Evolutionary conservation across 306 rosid genomes (phyloP).

Genomic region (Lablab purpureus): DNA sequence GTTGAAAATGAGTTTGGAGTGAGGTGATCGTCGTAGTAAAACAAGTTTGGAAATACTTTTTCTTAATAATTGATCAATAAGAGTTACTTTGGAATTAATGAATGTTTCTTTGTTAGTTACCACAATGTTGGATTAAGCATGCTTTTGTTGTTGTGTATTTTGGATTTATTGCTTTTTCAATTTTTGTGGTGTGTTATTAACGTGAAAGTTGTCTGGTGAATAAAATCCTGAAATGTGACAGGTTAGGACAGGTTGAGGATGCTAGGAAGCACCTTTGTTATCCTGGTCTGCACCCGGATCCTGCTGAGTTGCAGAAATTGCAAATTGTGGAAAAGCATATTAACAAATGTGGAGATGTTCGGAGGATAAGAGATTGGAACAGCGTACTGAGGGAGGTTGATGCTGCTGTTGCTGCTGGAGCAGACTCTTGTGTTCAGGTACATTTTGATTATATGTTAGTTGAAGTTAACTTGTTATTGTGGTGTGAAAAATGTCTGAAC

Average conservation of each 20-base stretch:
- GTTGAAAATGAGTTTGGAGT: background rate
- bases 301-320: slow-evolving; percentile 61
- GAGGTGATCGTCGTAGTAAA: background rate
- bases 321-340: slow-evolving; percentile 72
- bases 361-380: slow-evolving; percentile 76
- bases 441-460: slow-evolving; percentile 2
- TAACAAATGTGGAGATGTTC: slow-evolving; percentile 64
- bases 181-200: background rate
- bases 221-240: slow-evolving; percentile 39
- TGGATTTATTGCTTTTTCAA: slow-evolving; percentile 42
- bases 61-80: background rate
- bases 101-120: background rate
- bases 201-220: slow-evolving; percentile 1
- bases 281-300: slow-evolving; percentile 63
- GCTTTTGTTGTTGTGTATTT: background rate
- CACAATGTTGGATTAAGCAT: background rate
- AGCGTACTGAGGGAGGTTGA: slow-evolving; percentile 69
- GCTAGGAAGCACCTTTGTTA: slow-evolving; percentile 68
- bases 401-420: slow-evolving; percentile 70
- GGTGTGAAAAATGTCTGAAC: slow-evolving; percentile 46
- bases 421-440: slow-evolving; percentile 72
- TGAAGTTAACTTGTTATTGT: background rate
- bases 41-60: background rate
- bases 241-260: slow-evolving; percentile 81
- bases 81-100: slow-evolving; percentile 13